These are phyloP conservation scores for Ananas comosus DNA, from an alignment of 176 grass and related monocot genomes.

Conservation along the genomic window DNA sequence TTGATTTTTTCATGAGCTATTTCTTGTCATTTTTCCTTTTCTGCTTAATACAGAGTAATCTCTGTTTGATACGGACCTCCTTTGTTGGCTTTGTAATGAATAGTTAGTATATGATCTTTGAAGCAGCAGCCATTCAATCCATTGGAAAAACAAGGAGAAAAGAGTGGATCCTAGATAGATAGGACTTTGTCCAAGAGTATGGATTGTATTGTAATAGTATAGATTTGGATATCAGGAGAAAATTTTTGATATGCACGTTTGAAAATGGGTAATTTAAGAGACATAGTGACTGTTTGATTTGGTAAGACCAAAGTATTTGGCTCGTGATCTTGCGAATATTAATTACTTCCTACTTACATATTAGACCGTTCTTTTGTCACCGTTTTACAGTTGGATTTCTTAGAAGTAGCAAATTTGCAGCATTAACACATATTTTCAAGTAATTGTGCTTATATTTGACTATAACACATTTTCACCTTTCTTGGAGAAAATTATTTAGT, in stretches of 20 bases:
- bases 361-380: neutral
- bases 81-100: neutral
- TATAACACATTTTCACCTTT: too few species aligned
- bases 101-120: too few species aligned
- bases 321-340: neutral
- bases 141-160: too few species aligned
- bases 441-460: too few species aligned
- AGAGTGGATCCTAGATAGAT: neutral
- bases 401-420: too few species aligned
- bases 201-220: neutral
- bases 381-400: too few species aligned
- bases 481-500: too few species aligned
- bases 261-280: too few species aligned
- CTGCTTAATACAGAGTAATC: neutral
- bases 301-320: neutral
- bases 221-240: neutral
- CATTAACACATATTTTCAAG: too few species aligned
- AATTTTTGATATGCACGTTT: neutral
- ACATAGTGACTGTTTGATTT: too few species aligned
- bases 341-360: neutral
- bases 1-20: neutral
- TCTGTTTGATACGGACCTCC: neutral
- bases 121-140: too few species aligned
- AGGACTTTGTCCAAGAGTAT: neutral
- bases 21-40: neutral